Evolutionary conservation across 2,329 filamentous ascomycete species (phyloP).

Genomic region (Anthostomella pinea): DNA sequence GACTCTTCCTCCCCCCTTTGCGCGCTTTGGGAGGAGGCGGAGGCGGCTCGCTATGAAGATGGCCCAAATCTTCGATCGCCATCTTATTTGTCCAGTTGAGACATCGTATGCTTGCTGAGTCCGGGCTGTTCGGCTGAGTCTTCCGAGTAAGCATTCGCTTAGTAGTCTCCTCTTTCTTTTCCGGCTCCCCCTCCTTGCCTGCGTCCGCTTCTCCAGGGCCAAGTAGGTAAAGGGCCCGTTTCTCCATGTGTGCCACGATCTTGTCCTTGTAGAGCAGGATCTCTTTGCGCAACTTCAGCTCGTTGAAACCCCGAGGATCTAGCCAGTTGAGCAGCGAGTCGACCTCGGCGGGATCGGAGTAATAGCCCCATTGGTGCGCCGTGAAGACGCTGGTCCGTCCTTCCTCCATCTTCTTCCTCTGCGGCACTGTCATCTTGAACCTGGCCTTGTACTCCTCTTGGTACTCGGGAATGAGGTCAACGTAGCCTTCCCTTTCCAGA

Average conservation of each 20-base stretch:
- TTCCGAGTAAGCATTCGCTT: constrained; percentile 49
- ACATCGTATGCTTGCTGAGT: constrained; percentile 48
- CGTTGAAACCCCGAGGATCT: constrained; percentile 80
- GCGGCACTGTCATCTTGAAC: constrained; percentile 78
- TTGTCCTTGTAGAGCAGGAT: constrained; percentile 71
- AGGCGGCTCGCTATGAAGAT: constrained; percentile 55
- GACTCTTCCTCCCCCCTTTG: constrained; percentile 49
- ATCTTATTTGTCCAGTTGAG: constrained; percentile 55
- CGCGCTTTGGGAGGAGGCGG: constrained; percentile 49
- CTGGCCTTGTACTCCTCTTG: constrained; percentile 72
- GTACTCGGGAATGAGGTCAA: constrained; percentile 69
- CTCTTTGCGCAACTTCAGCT: constrained; percentile 85
- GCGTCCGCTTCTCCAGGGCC: constrained; percentile 39
- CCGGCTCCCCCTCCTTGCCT: constrained; percentile 31
- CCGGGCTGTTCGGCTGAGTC: constrained; percentile 44
- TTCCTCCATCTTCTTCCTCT: constrained; percentile 85
- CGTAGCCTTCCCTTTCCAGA: constrained; percentile 80
- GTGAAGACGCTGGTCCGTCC: constrained; percentile 73
- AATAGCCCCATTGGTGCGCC: constrained; percentile 87
- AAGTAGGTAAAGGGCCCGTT: constrained; percentile 73
- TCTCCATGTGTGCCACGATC: constrained; percentile 77
- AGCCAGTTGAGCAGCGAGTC: constrained; percentile 84
- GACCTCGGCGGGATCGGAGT: constrained; percentile 74
- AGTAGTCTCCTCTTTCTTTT: constrained; percentile 34
- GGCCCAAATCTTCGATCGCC: constrained; percentile 55